Evolutionary conservation across 2,329 filamentous ascomycete species (phyloP).

Genomic region (Nemania sp.): DNA sequence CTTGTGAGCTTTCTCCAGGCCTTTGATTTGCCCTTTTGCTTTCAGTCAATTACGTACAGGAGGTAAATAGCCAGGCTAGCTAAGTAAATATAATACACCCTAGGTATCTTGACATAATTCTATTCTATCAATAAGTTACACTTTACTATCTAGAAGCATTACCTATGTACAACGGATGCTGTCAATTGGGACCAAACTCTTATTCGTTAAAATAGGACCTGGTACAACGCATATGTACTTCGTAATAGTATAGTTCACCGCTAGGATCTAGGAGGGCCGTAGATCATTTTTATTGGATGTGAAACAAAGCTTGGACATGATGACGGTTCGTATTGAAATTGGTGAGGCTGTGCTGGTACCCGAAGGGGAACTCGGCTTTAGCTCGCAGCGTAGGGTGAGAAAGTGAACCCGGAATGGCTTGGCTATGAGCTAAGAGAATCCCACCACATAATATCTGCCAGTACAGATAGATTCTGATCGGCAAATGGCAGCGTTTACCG

Average conservation of each 20-base stretch:
- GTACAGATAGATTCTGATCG: background rate
- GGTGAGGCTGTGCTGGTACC: slow-evolving; percentile 29
- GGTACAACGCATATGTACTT: background rate
- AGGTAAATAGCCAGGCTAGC: background rate
- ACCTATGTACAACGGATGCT: too few species aligned
- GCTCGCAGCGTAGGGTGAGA: slow-evolving; percentile 7
- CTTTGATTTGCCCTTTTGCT: slow-evolving; percentile 10
- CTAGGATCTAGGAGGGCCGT: background rate
- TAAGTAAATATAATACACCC: background rate
- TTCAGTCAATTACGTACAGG: background rate
- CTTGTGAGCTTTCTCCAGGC: slow-evolving; percentile 21
- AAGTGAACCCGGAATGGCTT: slow-evolving; percentile 15
- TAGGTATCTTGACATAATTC: background rate
- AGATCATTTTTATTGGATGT: slow-evolving; percentile 19
- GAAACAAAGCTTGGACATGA: slow-evolving; percentile 8
- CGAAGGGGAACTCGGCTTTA: slow-evolving; percentile 2
- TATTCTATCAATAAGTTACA: background rate
- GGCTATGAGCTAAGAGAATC: slow-evolving; percentile 6
- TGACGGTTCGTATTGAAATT: slow-evolving; percentile 32
- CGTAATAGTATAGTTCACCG: background rate
- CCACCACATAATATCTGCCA: background rate
- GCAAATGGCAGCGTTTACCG: background rate
- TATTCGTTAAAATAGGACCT: too few species aligned
- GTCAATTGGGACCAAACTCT: too few species aligned
- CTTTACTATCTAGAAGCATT: background rate